Percentiles rank a stretch among this genome's conserved stretches.
Conservation (phyloP, 2,329 filamentous ascomycete species). For the Nothophaeocryptopus gaeumannii region DNA sequence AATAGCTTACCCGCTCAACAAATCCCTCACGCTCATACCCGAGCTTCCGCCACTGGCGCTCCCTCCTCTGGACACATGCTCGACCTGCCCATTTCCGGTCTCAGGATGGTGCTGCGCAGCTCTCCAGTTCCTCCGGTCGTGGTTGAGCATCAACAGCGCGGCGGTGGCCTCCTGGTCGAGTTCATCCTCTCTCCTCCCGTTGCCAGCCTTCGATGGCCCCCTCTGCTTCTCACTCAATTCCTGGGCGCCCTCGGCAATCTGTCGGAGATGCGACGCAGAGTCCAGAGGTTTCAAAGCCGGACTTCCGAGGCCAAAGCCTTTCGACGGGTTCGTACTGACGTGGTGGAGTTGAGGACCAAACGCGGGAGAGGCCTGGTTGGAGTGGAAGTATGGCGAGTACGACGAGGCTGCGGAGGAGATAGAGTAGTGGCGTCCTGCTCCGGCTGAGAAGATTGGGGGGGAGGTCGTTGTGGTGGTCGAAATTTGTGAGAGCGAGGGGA, state of each 20-base stretch:
- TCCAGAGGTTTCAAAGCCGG: constrained; percentile 58
- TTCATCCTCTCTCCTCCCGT: constrained; percentile 31
- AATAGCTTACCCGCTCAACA: constrained; percentile 37
- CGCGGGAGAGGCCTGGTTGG: constrained; percentile 56
- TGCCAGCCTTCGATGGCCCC: constrained; percentile 7
- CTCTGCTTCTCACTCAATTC: constrained; percentile 28
- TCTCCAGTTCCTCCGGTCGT: constrained; percentile 57
- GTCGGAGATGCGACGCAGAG: constrained; percentile 24
- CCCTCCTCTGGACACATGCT: neutral
- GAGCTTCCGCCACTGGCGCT: constrained; percentile 12
- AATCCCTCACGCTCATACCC: constrained; percentile 47
- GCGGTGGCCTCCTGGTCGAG: constrained; percentile 74
- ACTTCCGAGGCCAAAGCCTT: constrained; percentile 32
- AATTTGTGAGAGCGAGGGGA: constrained; percentile 39
- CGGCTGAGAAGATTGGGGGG: constrained; percentile 29
- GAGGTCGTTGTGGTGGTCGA: constrained; percentile 42
- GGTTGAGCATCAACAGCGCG: constrained; percentile 83
- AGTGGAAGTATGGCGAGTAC: constrained; percentile 39
- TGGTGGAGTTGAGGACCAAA: constrained; percentile 50
- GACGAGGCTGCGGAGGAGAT: constrained; percentile 40
- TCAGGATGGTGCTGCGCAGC: constrained; percentile 19
- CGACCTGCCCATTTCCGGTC: neutral
- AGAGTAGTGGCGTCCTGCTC: constrained; percentile 35
- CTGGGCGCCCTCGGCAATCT: constrained; percentile 29
- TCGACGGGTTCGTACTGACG: constrained; percentile 23